Base-by-base conservation (phyloP, 2,329 filamentous ascomycete species). In the Cryphonectria radicalis region DNA sequence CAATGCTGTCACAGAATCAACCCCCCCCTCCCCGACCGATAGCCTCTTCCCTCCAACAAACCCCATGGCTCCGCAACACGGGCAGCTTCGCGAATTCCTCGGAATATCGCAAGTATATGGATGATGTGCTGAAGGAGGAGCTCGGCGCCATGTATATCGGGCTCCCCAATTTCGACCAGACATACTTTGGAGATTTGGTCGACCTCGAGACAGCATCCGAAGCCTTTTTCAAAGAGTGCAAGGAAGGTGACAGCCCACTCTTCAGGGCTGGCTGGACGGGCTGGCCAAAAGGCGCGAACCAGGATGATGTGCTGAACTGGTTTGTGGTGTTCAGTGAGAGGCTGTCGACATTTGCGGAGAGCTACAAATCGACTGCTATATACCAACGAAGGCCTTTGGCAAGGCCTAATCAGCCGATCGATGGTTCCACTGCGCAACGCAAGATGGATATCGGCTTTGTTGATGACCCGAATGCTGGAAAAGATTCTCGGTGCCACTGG, bases 231-330 rank as follows among this genome's bases (percentile, higher is more conserved):
- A 66, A 79, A 43, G 75, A 79, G 69, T 83, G 78, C 67, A 67
- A 59, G 4, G 69, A 80, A 74, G 79, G 79, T 37, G 72, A 62
- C 59, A 70, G 77, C 53, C 78, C 77, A 46, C 76, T 80, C 57
- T 82, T 80, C 63, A 13, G 42, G 11, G 42, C 42, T 19, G 42
- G 42, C 42, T 46, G 78, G 80, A 76, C 22, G 1, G 78, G 77
- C 70, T 83, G 78, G 81, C 80, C 81, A 17, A 63, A 72, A 72
- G 74, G 78, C 57, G 78, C 78, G 28, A 80, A 81, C 4, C 63
- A 83, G 70, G 73, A 79, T 11, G 74, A 77, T 66, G 79, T 82
- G n/a, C 70, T 83, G 62, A 72, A 68, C 69, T 84, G 77, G 80
- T 77, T 83, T 77, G 69, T 70, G 8, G 70, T 74, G 40, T 64